Conservation (phyloP, 345 rosid species). For the Citrus medica region DNA sequence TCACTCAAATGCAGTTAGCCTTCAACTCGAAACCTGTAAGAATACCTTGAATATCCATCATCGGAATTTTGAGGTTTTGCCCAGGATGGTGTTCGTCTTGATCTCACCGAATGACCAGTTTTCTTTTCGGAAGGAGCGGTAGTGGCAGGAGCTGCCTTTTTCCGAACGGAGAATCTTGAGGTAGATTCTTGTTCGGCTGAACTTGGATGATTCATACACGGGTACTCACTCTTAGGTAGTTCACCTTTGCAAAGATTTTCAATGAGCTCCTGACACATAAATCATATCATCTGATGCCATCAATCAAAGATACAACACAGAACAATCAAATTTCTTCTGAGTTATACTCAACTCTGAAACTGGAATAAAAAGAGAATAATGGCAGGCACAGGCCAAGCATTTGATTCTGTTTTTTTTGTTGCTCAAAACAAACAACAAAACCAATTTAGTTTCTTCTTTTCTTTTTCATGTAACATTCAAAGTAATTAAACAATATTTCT, state of each 20-base stretch:
- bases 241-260: slow-evolving; percentile 68
- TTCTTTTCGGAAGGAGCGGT: slow-evolving; percentile 49
- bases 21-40: not conserved
- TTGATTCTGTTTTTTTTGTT: no score
- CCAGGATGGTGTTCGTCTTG: slow-evolving; percentile 88
- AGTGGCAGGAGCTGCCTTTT: slow-evolving; percentile 32
- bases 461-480: not conserved
- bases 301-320: not conserved
- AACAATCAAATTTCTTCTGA: not conserved
- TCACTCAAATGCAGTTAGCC: not conserved
- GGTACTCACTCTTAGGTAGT: slow-evolving; percentile 65
- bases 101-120: slow-evolving; percentile 77
- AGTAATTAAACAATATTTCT: not conserved
- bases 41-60: slow-evolving; percentile 79
- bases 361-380: not conserved
- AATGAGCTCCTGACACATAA: slow-evolving; percentile 60
- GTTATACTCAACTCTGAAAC: not conserved
- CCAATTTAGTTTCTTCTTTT: not conserved
- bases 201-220: slow-evolving; percentile 46
- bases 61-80: slow-evolving; percentile 66
- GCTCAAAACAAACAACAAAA: not conserved
- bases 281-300: slow-evolving; percentile 15
- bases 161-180: slow-evolving; percentile 35
- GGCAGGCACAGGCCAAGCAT: not conserved
- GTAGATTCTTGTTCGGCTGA: slow-evolving; percentile 24